Evolutionary conservation across 1,284 basidiomycete genomes (phyloP).

Genomic region (Lentinula novae-zelandiae): DNA sequence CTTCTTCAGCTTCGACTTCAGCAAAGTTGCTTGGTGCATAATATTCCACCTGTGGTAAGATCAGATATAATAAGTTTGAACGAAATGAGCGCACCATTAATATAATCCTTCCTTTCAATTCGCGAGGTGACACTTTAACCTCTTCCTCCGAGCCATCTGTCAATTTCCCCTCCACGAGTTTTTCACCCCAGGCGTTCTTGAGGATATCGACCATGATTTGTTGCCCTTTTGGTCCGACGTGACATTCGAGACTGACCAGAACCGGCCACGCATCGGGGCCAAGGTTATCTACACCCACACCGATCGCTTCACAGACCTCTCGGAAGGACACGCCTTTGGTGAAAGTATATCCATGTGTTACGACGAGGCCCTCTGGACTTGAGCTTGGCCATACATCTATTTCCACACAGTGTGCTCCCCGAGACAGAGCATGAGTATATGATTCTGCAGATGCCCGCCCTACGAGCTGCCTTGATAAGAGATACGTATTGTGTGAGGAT

Average conservation of each 20-base stretch:
- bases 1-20: constrained; percentile 17
- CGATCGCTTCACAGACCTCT: constrained; percentile 51
- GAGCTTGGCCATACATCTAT: constrained; percentile 61
- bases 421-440: constrained; percentile 53
- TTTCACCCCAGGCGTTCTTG: constrained; percentile 51
- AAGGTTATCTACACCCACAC: constrained; percentile 28
- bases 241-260: constrained; percentile 63
- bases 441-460: constrained; percentile 51
- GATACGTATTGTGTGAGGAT: constrained; percentile 66
- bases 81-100: constrained; percentile 45
- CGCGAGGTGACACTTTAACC: constrained; percentile 36
- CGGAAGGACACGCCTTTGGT: constrained; percentile 45
- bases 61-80: constrained; percentile 1
- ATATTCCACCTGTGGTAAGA: constrained; percentile 47
- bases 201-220: constrained; percentile 53
- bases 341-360: constrained; percentile 60
- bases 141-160: constrained; percentile 27
- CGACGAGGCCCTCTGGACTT: constrained; percentile 46
- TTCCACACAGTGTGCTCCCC: constrained; percentile 60
- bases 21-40: constrained; percentile 33
- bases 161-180: constrained; percentile 40
- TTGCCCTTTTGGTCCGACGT: constrained; percentile 50
- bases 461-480: constrained; percentile 56
- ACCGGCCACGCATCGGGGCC: constrained; percentile 47
- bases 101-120: constrained; percentile 51